These are phyloP conservation scores for Chalciporus sphaerocephalus DNA, from an alignment of 768 basidiomycete genomes.

Conservation along the genomic window DNA sequence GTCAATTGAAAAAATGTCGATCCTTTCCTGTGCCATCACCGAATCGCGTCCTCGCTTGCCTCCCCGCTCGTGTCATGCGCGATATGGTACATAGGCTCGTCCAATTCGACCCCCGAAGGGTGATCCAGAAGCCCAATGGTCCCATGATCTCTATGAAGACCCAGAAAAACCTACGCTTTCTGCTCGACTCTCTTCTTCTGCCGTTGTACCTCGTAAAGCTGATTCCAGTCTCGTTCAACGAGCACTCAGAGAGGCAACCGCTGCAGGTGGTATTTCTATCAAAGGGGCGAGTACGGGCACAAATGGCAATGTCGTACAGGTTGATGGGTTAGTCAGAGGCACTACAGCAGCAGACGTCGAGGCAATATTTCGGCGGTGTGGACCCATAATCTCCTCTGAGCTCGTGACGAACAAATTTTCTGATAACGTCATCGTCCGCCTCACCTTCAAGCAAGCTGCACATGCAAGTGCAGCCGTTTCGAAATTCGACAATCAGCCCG, in stretches of 20 bases:
- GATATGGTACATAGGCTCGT: constrained; percentile 21
- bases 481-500: constrained; percentile 76
- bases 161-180: constrained; percentile 54
- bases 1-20: constrained; percentile 17
- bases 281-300: constrained; percentile 58
- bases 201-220: constrained; percentile 44
- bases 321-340: constrained; percentile 66
- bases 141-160: constrained; percentile 65
- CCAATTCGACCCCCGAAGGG: constrained; percentile 59
- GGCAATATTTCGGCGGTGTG: constrained; percentile 82
- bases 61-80: not conserved
- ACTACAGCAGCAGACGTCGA: constrained; percentile 82
- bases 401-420: constrained; percentile 15
- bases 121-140: constrained; percentile 62
- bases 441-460: constrained; percentile 64
- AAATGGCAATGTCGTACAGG: constrained; percentile 65
- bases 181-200: constrained; percentile 48
- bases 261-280: constrained; percentile 46
- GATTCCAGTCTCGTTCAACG: constrained; percentile 53
- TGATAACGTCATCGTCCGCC: constrained; percentile 53
- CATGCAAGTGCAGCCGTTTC: constrained; percentile 64
- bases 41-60: not conserved
- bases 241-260: constrained; percentile 60
- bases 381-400: constrained; percentile 49
- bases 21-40: not conserved